Evolutionary conservation across 2,329 filamentous ascomycete genomes (phyloP).

Genomic region (Podosphaera aphanis): DNA sequence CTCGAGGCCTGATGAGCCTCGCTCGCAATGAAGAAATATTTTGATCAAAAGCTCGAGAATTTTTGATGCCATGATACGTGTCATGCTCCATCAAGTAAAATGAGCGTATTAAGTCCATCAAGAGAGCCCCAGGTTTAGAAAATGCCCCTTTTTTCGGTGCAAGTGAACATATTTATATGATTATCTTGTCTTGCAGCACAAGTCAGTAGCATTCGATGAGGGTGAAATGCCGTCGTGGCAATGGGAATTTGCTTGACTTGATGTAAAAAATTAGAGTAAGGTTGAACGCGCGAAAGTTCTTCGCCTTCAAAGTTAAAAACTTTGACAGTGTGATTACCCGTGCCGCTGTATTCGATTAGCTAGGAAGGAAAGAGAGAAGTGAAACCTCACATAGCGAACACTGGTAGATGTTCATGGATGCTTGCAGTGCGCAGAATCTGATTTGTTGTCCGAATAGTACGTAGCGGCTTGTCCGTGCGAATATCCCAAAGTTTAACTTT

Average conservation of each 20-base stretch:
- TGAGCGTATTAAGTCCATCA: not conserved
- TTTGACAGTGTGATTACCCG: conserved; percentile 68
- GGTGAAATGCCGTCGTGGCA: conserved; percentile 78
- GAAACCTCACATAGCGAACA: conserved; percentile 69
- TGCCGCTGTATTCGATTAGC: conserved; percentile 36
- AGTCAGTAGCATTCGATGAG: conserved; percentile 75
- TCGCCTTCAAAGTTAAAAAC: conserved; percentile 73
- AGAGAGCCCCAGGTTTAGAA: not conserved
- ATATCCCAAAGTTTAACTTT: conserved; percentile 95
- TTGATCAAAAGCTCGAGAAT: not conserved
- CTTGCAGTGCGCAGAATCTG: conserved; percentile 66
- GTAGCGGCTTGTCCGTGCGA: conserved; percentile 56
- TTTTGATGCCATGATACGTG: not conserved
- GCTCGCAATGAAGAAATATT: not conserved
- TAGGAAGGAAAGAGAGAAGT: conserved; percentile 1
- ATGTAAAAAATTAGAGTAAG: conserved; percentile 70
- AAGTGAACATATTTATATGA: conserved; percentile 73
- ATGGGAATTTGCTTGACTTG: conserved; percentile 65
- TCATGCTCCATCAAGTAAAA: not conserved
- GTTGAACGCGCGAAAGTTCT: conserved; percentile 63
- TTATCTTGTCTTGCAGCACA: conserved; percentile 70
- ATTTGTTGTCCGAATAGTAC: conserved; percentile 49
- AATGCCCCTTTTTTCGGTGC: conserved; percentile 25
- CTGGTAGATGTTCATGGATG: conserved; percentile 87
- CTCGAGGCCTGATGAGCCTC: not conserved